A percentile compares a stretch with the other conserved stretches of the same genome.
These are phyloP conservation scores for Hippophae rhamnoides DNA, from an alignment of 306 rosid species.

Conservation along the genomic window DNA sequence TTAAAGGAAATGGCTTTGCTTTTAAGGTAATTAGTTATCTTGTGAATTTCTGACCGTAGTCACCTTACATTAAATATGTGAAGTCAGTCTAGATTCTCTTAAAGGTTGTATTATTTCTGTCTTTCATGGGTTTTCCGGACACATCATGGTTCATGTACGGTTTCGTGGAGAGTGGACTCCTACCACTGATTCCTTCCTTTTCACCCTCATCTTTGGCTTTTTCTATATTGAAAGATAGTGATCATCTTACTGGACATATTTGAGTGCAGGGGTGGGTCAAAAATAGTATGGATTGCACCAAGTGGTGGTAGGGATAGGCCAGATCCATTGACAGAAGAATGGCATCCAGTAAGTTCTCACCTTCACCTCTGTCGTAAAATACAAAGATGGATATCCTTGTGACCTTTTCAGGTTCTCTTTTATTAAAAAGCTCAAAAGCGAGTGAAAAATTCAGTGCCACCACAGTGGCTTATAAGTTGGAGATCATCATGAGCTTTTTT, in stretches of 20 bases:
- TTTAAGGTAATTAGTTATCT: slow-evolving; percentile 44
- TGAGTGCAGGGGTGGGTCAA: slow-evolving; percentile 71
- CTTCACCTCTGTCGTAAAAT: slow-evolving; percentile 5
- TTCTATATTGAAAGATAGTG: slow-evolving; percentile 7
- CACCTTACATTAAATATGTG: too few species aligned
- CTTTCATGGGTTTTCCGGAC: not conserved
- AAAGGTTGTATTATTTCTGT: too few species aligned
- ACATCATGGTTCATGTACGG: not conserved
- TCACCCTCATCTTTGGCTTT: not conserved
- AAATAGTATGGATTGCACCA: slow-evolving; percentile 92
- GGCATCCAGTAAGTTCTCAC: slow-evolving; percentile 63
- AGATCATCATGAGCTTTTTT: too few species aligned
- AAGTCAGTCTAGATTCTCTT: too few species aligned
- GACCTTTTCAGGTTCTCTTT: too few species aligned
- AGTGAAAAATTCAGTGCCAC: too few species aligned
- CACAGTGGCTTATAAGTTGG: too few species aligned
- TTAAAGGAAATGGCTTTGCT: slow-evolving; percentile 92
- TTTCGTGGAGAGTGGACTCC: too few species aligned
- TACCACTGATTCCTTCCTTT: slow-evolving; percentile 5
- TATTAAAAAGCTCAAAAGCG: too few species aligned
- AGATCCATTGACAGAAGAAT: slow-evolving; percentile 56
- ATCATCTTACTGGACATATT: slow-evolving; percentile 15
- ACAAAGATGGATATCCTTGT: too few species aligned
- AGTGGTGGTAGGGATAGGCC: slow-evolving; percentile 98
- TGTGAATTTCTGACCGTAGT: too few species aligned